Percentiles rank a stretch among this genome's conserved stretches.
These are phyloP conservation scores for Phanerochaete carnosa DNA, from an alignment of 768 basidiomycete species.

Conservation along the genomic window DNA sequence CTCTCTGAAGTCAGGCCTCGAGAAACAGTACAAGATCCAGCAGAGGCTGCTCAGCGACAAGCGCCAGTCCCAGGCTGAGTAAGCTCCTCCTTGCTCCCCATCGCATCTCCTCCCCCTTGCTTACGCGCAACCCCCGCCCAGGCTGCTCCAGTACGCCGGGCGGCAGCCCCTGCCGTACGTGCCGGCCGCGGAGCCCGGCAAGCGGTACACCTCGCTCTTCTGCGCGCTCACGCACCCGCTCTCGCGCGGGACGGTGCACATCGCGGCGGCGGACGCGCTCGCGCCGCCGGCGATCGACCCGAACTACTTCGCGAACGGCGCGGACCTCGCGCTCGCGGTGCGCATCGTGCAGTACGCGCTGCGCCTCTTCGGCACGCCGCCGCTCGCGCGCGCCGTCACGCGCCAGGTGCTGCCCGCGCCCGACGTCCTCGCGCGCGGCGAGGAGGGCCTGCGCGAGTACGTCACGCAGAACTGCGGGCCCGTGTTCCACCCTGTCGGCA, in stretches of 20 bases:
- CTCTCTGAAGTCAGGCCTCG: not conserved
- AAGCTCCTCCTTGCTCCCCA: not conserved
- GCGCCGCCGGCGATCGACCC: conserved; percentile 9
- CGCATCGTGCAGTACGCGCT: not conserved
- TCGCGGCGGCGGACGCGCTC: conserved; percentile 12
- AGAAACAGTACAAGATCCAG: conserved; percentile 8
- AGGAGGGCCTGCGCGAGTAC: conserved; percentile 2
- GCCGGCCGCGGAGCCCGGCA: conserved; percentile 9
- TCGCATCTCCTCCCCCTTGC: not conserved
- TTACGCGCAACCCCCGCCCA: not conserved
- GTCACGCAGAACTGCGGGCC: not conserved
- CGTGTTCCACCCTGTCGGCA: conserved; percentile 7
- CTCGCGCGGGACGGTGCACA: conserved; percentile 25
- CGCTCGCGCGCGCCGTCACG: not conserved
- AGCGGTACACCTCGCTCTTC: conserved; percentile 24
- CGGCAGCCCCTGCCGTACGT: not conserved
- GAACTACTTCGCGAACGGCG: conserved; percentile 8
- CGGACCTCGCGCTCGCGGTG: conserved; percentile 8
- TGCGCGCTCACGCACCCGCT: conserved; percentile 22
- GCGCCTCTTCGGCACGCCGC: not conserved
- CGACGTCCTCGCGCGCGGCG: not conserved
- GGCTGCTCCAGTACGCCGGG: conserved; percentile 4
- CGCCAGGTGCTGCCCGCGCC: not conserved
- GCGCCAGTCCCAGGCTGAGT: conserved; percentile 1
- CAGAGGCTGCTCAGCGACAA: not conserved